Evolutionary conservation across 2,329 filamentous ascomycete species (phyloP), one percentile per base, ranked within the genome.

Genomic region (Exophiala sp.): DNA sequence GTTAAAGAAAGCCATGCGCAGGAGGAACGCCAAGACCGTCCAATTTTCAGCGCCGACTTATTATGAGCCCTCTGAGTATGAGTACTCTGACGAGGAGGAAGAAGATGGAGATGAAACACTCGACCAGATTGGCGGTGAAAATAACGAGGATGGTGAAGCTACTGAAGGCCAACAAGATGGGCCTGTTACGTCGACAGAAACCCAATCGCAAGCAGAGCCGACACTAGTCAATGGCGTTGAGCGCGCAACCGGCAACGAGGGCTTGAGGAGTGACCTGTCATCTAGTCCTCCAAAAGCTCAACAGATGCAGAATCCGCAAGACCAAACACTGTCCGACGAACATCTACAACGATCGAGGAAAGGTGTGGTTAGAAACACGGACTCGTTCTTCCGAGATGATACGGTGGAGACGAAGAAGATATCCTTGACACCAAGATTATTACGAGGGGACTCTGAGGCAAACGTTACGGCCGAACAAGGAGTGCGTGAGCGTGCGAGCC

Each of bases 311-410:
- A 20, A 18, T 33, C 35, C 33, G 7, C 61, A 81, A 84, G 44
- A 73, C 70, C 43, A 83, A 78, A 57, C 64, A 71, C 29, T 35
- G 14, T 41, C 38, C 1, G 75, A 77, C 52, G 75, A 81, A 39
- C 74, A 74, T 1, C 72, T 75, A 1, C 79, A 78, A 67, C 83
- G 86, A 67, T 91, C 89, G 34, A 84, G 87, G 60, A 95, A 95
- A 63, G 91, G 91, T 39, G 92, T 88, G 18, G 81, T 96, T 41
- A 83, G 92, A 60, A 95, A 95, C 68, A 92, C 90, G 3, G 92
- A 97, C 71, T 96, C 92, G 1, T 96, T 97, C 77, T 96, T 96
- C 78, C 95, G 91, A 71, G 94, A 97, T 66, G 92, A 99, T 66
- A 90, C 84, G 32, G 87, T 90, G 35, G 94, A 97, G 71, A 96